These are phyloP conservation scores for Mucor velutinosus DNA, from an alignment of 371 early-diverging fungal species.

Conservation along the genomic window DNA sequence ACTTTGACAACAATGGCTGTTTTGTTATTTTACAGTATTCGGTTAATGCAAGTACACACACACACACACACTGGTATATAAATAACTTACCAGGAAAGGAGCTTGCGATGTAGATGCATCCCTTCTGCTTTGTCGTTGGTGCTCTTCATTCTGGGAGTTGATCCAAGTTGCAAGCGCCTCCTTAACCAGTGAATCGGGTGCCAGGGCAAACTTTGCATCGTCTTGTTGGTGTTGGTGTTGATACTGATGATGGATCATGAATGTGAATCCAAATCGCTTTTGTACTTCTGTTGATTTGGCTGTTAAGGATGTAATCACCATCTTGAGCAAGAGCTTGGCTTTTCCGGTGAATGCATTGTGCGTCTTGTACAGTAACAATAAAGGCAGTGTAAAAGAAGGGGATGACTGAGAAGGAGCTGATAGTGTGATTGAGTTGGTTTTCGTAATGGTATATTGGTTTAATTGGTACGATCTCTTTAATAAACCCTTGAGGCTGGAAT, in stretches of 20 bases:
- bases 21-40: neutral
- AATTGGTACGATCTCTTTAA: slow-evolving; percentile 16
- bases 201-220: slow-evolving; percentile 22
- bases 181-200: slow-evolving; percentile 26
- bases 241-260: slow-evolving; percentile 9
- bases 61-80: neutral
- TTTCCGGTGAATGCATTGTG: neutral
- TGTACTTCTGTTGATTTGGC: neutral
- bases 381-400: neutral
- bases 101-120: no score
- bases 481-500: slow-evolving; percentile 21
- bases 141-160: slow-evolving; percentile 11
- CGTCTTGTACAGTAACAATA: slow-evolving; percentile 5
- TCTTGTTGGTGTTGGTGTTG: slow-evolving; percentile 1
- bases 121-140: slow-evolving; percentile 4
- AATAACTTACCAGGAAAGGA: slow-evolving; percentile 6
- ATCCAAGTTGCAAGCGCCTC: slow-evolving; percentile 28
- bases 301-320: neutral
- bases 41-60: neutral
- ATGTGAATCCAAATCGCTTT: slow-evolving; percentile 25
- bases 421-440: slow-evolving; percentile 4
- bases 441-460: slow-evolving; percentile 17
- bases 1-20: slow-evolving; percentile 20
- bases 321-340: slow-evolving; percentile 12
- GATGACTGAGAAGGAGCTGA: neutral